Conservation (phyloP, 176 grass and related monocot genomes). For the Zea luxurians region DNA sequence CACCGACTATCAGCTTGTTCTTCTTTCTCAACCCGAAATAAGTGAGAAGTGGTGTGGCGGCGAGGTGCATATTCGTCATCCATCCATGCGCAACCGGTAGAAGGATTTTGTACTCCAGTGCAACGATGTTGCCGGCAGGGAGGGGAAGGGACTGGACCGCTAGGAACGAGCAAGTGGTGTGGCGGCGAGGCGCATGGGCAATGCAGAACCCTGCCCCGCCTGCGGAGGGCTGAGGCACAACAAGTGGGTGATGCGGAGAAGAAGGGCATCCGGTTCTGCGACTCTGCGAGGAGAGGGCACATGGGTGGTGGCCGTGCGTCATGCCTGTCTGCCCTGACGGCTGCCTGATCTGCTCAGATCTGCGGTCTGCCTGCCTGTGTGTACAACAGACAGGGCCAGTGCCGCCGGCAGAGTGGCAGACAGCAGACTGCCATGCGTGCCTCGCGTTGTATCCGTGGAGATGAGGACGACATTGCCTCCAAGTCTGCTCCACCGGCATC, state of each 20-base stretch:
- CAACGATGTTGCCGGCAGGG: background rate
- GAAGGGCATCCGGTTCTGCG: conserved; percentile 35
- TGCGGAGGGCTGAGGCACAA: no score
- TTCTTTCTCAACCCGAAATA: no score
- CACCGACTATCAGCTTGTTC: no score
- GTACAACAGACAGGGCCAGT: no score
- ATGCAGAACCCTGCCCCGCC: background rate
- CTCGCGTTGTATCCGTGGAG: no score
- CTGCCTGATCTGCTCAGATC: no score
- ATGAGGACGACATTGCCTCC: no score
- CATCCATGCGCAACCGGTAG: background rate
- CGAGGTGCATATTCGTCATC: conserved; percentile 46
- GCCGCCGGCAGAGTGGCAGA: background rate
- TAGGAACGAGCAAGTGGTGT: background rate
- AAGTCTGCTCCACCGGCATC: no score
- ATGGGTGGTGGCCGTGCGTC: conserved; percentile 26
- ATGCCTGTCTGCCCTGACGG: background rate
- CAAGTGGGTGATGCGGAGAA: background rate
- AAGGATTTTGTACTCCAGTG: conserved; percentile 3
- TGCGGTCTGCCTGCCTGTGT: no score
- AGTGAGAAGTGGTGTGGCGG: no score
- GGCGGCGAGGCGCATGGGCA: background rate
- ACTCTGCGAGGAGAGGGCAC: no score
- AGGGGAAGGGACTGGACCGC: background rate
- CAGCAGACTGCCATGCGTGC: no score